Base-by-base conservation (phyloP, 106 monocot species). In the Dioscorea dumetorum region DNA sequence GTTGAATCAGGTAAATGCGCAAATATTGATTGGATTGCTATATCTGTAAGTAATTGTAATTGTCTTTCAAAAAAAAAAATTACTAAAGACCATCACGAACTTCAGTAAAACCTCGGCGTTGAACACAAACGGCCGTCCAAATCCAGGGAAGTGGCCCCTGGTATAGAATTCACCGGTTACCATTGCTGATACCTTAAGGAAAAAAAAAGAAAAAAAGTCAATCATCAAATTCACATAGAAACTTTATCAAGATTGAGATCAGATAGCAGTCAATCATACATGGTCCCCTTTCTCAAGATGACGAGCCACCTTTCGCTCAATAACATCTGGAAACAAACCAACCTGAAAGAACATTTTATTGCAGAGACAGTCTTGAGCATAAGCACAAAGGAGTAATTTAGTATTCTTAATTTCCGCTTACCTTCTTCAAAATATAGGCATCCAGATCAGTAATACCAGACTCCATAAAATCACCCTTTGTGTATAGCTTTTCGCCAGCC, bases 141-240 rank as follows among this genome's bases (percentile, higher is more conserved):
- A 92, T 80, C 97, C 97, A 4, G 84, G 92, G 61, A 97, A 97
- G 67, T 97, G 97, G 71, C 87, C 81, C 74, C 88, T 89, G 70
- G 92, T 85, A 60, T 97, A 97, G 80, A 97, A 97, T 41, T 97
- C 97, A 18, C 91, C 97, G 67, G 97, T 91, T 16, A 97, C 78
- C 34, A 89, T 66, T 19, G 91, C 91, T 57, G 97, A 91, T 63
- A 97, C 91, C 97, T 97, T 57, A 12, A 63, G 3, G 3, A 28
- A 28, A 28, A 3, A 28, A 28, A 28, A 28, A 28, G 28, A 3
- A 3, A 28, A 28, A 3, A 28, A 28, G n/a, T n/a, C n/a, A 28
- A 28, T 28, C 28, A 1, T 28, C 1, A 28, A 61, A 12, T 64
- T 19, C 33, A 51, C 22, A 79, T 24, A 50, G 61, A 75, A 67